A percentile compares a stretch with the other conserved stretches of the same genome.
Conservation (phyloP, 352 stramenopile species). For the Phytophthora brassicae region DNA sequence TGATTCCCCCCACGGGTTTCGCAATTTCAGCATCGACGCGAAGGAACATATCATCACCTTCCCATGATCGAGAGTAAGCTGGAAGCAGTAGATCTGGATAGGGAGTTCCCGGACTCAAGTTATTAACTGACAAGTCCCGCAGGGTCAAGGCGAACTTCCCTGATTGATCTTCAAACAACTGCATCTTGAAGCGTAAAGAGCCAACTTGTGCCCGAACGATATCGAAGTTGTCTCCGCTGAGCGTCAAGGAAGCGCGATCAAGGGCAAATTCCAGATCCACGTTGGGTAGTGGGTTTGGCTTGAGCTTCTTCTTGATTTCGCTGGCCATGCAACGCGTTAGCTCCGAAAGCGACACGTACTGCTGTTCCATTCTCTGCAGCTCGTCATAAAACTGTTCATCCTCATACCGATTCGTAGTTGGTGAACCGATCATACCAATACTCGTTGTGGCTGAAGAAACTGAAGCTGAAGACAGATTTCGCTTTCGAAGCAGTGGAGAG, state of each 20-base stretch:
- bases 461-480: slow-evolving; percentile 30
- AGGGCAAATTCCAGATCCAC: slow-evolving; percentile 67
- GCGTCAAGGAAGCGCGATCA: slow-evolving; percentile 54
- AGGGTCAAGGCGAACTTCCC: slow-evolving; percentile 63
- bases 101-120: slow-evolving; percentile 66
- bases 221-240: slow-evolving; percentile 60
- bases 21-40: slow-evolving; percentile 74
- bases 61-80: slow-evolving; percentile 46
- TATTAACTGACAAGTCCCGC: slow-evolving; percentile 57
- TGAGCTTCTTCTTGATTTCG: slow-evolving; percentile 39
- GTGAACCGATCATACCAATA: slow-evolving; percentile 39
- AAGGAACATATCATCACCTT: slow-evolving; percentile 69
- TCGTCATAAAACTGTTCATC: slow-evolving; percentile 50
- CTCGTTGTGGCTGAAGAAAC: slow-evolving; percentile 41
- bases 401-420: slow-evolving; percentile 37
- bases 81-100: slow-evolving; percentile 71
- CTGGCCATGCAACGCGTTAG: slow-evolving; percentile 39
- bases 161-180: slow-evolving; percentile 73
- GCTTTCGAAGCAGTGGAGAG: slow-evolving; percentile 44
- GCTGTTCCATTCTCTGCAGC: slow-evolving; percentile 43
- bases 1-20: slow-evolving; percentile 56
- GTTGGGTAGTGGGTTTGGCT: slow-evolving; percentile 50
- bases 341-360: slow-evolving; percentile 49
- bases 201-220: slow-evolving; percentile 55
- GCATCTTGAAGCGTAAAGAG: slow-evolving; percentile 57